Evolutionary conservation across 768 basidiomycete genomes (phyloP).

Genomic region (Boletus vinaceobasis): DNA sequence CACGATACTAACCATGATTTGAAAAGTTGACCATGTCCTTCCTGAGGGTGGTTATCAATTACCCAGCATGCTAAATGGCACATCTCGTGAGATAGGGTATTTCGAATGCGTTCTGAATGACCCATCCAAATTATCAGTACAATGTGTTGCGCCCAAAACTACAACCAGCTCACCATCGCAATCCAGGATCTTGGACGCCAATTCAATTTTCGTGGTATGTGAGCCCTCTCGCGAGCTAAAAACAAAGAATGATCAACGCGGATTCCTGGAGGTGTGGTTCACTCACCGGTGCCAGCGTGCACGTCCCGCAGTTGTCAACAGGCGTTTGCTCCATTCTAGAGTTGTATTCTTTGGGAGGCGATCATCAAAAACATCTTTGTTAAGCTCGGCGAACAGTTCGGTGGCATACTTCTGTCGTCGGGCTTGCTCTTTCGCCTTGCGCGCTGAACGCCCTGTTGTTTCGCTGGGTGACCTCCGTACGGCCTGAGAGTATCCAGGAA

Average conservation of each 20-base stretch:
- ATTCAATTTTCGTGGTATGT: conserved; percentile 63
- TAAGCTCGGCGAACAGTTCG: conserved; percentile 58
- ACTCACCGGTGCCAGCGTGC: conserved; percentile 61
- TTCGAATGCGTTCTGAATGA: conserved; percentile 68
- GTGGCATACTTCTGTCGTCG: conserved; percentile 52
- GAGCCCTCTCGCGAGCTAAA: conserved; percentile 54
- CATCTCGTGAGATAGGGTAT: conserved; percentile 89
- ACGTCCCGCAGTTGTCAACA: conserved; percentile 66
- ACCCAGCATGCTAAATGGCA: conserved; percentile 88
- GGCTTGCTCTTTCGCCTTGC: conserved; percentile 40
- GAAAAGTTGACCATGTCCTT: conserved; percentile 71
- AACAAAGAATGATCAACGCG: conserved; percentile 2
- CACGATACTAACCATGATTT: conserved; percentile 57
- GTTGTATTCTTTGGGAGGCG: conserved; percentile 52
- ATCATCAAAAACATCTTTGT: conserved; percentile 51
- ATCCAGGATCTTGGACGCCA: conserved; percentile 82
- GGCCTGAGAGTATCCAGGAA: not conserved
- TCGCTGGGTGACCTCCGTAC: conserved; percentile 19
- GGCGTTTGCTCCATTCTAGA: conserved; percentile 63
- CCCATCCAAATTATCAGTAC: not conserved
- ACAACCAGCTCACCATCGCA: conserved; percentile 51
- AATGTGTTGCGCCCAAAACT: not conserved
- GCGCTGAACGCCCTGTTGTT: conserved; percentile 26
- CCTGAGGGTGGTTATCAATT: conserved; percentile 65
- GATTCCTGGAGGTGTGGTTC: not conserved